Evolutionary conservation across 176 grass and related monocot species (phyloP).

Genomic region (Oryza officinalis): DNA sequence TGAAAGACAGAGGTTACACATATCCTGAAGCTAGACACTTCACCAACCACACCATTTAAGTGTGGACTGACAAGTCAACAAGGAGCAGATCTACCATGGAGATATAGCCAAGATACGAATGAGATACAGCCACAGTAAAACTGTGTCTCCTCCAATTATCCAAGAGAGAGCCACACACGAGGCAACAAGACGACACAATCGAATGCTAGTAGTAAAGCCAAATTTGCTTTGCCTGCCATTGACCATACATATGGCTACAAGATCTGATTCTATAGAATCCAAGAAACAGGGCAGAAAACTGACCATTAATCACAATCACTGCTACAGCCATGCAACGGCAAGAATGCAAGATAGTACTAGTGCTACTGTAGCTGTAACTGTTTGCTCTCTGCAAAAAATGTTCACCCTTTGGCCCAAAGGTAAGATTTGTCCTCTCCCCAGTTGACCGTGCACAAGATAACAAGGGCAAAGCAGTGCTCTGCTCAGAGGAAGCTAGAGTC

Average conservation of each 20-base stretch:
- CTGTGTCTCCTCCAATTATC: not conserved
- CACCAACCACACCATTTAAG: not conserved
- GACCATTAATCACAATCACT: not conserved
- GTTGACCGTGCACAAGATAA: conserved; percentile 38
- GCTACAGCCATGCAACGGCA: not conserved
- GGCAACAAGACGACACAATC: not conserved
- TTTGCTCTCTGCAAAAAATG: not conserved
- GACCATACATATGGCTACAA: conserved; percentile 5
- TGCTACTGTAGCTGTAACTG: not conserved
- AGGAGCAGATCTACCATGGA: not conserved
- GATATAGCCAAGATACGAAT: not conserved
- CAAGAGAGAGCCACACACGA: not conserved
- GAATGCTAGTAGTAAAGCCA: not conserved
- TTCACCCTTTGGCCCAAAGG: not conserved
- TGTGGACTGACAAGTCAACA: conserved; percentile 19
- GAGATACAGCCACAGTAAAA: not conserved
- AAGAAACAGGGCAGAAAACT: not conserved
- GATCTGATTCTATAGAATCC: conserved; percentile 27
- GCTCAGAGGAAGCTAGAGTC: not conserved
- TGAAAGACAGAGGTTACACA: not conserved
- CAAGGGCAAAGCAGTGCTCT: not conserved
- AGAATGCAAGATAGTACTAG: not conserved
- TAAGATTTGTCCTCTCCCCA: conserved; percentile 3
- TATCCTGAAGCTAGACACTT: not conserved
- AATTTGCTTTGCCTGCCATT: conserved; percentile 13